Base-by-base conservation (phyloP, 1,284 basidiomycete genomes). In the Sphaerobolus stellatus region DNA sequence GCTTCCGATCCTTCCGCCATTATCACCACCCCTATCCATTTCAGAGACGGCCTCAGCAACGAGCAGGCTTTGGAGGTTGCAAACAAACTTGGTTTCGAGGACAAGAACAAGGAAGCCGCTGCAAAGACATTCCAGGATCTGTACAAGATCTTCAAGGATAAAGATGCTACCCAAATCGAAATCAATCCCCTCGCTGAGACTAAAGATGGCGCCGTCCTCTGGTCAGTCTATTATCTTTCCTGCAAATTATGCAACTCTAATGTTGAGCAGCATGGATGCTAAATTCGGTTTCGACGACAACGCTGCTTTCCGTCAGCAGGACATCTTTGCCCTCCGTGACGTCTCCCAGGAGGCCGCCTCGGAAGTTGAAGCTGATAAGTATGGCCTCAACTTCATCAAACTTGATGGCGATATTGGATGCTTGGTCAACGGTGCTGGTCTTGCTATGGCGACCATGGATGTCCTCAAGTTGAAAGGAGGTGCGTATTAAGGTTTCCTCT, bases 371-470 rank as follows among this genome's bases (percentile, higher is more conserved):
- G 93, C 92, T n/a, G 88, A 88, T 75, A 92, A 89, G 73, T 92
- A 91, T 64, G 90, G 93, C 67, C 82, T 99, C 66, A 99, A 98
- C 81, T 98, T 98, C 71, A 99, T 99, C 83, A 98, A 99, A 79
- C 88, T 99, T 48, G 97, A 99, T 69, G 97, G 97, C 34, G 92
- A 86, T 75, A 90, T 99, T 61, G 97, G 97, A 40, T 99, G 97
- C 74, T 80, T 99, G 56, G 97, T 99, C 61, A 99, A 99, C 70
- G 97, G 97, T 66, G 97, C 97, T 57, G 97, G 97, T 71, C 80
- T 99, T 58, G 97, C 97, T 52, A 99, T 99, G 97, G 97, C 97
- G 28, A 99, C 97, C 52, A 99, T 99, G 95, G 97, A 99, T 68
- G 96, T 99, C 31, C 81, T 99, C 56, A 87, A 95, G 58, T 79